Conservation (phyloP, 1,139 yeast species). For the Pichia sp. region DNA sequence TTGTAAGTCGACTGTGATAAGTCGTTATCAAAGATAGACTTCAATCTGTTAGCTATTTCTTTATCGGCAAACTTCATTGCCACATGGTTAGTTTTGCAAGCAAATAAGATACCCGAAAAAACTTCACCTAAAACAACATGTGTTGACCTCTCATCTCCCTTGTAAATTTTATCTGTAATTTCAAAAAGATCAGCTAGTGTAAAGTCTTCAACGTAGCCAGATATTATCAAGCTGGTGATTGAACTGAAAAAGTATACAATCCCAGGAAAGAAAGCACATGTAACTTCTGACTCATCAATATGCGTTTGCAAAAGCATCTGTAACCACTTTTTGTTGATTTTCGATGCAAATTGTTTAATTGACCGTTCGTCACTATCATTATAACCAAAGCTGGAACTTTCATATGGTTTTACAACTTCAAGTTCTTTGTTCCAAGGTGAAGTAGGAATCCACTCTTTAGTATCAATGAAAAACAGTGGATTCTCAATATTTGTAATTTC, state of each 20-base stretch:
- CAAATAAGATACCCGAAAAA: slow-evolving; percentile 52
- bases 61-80: slow-evolving; percentile 40
- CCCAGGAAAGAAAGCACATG: slow-evolving; percentile 56
- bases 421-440: slow-evolving; percentile 68
- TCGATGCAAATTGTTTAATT: slow-evolving; percentile 42
- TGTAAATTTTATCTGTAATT: slow-evolving; percentile 49
- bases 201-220: slow-evolving; percentile 38
- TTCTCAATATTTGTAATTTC: slow-evolving; percentile 50
- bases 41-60: slow-evolving; percentile 43
- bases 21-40: slow-evolving; percentile 49
- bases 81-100: slow-evolving; percentile 38
- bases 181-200: slow-evolving; percentile 46
- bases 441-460: slow-evolving; percentile 62
- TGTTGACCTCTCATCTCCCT: slow-evolving; percentile 57
- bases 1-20: slow-evolving; percentile 71
- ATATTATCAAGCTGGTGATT: slow-evolving; percentile 43
- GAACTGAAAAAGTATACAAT: slow-evolving; percentile 53
- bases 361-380: slow-evolving; percentile 39
- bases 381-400: slow-evolving; percentile 35
- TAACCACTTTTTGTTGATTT: slow-evolving; percentile 59
- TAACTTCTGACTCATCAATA: slow-evolving; percentile 61
- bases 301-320: slow-evolving; percentile 48
- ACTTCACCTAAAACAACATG: slow-evolving; percentile 63
- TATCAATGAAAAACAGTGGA: slow-evolving; percentile 57
- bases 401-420: slow-evolving; percentile 40